Conservation (phyloP, 2,329 filamentous ascomycete genomes). For the Colletotrichum graminicola region DNA sequence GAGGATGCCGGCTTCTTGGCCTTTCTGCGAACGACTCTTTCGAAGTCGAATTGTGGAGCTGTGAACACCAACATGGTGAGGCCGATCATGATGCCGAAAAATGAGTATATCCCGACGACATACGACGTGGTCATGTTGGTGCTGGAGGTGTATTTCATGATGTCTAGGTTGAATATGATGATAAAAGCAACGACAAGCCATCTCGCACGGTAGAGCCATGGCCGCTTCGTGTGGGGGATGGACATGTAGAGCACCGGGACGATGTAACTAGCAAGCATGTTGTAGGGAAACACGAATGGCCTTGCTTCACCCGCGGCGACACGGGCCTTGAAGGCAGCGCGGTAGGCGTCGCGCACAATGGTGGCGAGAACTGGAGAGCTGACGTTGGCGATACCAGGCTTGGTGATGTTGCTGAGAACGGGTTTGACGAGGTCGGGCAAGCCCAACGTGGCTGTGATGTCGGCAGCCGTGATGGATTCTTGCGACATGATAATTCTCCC, state of each 20-base stretch:
- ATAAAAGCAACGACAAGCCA: slow-evolving; percentile 63
- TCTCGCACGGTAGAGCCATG: slow-evolving; percentile 63
- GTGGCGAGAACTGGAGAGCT: slow-evolving; percentile 41
- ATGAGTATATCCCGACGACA: slow-evolving; percentile 60
- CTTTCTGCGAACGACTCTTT: slow-evolving; percentile 59
- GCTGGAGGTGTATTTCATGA: slow-evolving; percentile 60
- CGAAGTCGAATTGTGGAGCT: slow-evolving; percentile 68
- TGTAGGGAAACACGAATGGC: slow-evolving; percentile 66
- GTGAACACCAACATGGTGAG: slow-evolving; percentile 66
- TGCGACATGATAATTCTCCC: neutral
- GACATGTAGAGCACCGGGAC: slow-evolving; percentile 67
- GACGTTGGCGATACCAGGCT: slow-evolving; percentile 26
- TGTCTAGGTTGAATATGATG: slow-evolving; percentile 57
- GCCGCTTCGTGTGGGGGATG: slow-evolving; percentile 64
- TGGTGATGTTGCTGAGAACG: slow-evolving; percentile 25
- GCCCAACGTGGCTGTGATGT: slow-evolving; percentile 25
- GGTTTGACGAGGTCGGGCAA: slow-evolving; percentile 28
- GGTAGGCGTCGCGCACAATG: slow-evolving; percentile 50
- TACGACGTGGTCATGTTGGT: slow-evolving; percentile 65
- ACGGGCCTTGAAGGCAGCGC: slow-evolving; percentile 52
- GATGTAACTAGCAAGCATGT: slow-evolving; percentile 60
- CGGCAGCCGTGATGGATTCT: slow-evolving; percentile 25
- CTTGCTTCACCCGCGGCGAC: slow-evolving; percentile 55
- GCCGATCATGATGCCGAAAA: slow-evolving; percentile 65
- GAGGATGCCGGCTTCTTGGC: slow-evolving; percentile 19